phyloP scores from a whole-genome alignment of 2,329 filamentous ascomycete species.

The Penicillium sclerotiorum region DNA sequence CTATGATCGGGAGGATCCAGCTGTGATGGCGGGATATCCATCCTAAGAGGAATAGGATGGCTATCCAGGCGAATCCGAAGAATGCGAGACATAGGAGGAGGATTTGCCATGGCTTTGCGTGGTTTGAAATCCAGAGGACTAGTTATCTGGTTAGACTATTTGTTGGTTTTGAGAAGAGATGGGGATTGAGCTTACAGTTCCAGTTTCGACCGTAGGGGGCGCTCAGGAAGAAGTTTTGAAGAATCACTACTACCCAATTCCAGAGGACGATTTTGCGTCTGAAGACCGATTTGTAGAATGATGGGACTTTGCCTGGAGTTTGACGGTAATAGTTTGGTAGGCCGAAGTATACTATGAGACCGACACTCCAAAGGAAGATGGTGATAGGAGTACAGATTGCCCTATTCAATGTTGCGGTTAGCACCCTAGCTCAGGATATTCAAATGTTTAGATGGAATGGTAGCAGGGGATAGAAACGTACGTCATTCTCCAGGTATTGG shows the following conservation, averaged over 20 bases:
- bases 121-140: constrained; percentile 61
- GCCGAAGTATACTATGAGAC: constrained; percentile 60
- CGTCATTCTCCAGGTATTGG: constrained; percentile 50
- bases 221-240: constrained; percentile 70
- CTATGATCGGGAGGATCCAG: constrained; percentile 69
- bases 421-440: constrained; percentile 2
- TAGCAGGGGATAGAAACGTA: constrained; percentile 21
- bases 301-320: constrained; percentile 64
- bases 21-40: constrained; percentile 62
- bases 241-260: constrained; percentile 65
- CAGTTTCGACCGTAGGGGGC: constrained; percentile 69
- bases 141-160: background rate
- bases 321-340: constrained; percentile 69
- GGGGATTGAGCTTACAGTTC: constrained; percentile 49
- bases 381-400: constrained; percentile 63
- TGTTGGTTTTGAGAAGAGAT: background rate
- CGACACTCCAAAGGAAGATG: constrained; percentile 59
- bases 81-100: constrained; percentile 53
- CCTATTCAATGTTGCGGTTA: constrained; percentile 33
- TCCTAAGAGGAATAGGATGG: constrained; percentile 50
- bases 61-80: constrained; percentile 60
- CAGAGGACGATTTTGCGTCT: constrained; percentile 67
- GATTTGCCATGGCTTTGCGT: constrained; percentile 60
- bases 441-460: background rate
- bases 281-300: constrained; percentile 65